phyloP scores from a whole-genome alignment of 176 grass and related monocot genomes.

The Aegilops tauschii region DNA sequence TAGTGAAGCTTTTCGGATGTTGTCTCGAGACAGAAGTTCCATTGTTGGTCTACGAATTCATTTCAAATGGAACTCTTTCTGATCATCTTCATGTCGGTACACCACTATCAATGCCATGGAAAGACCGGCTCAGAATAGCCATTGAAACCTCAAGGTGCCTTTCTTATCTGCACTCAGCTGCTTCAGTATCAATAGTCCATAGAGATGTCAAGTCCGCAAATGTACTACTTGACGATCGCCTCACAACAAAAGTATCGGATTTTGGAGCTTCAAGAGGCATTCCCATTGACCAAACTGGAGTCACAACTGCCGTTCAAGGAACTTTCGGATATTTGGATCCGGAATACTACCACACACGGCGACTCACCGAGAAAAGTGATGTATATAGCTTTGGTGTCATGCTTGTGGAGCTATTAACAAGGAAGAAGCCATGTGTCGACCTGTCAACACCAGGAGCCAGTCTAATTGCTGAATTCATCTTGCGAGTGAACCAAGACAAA shows the following conservation, averaged over 20 bases:
- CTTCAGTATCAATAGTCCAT: slow-evolving; percentile 34
- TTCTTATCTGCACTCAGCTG: slow-evolving; percentile 25
- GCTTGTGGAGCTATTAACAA: slow-evolving; percentile 43
- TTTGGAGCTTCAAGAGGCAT: slow-evolving; percentile 53
- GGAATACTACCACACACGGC: slow-evolving; percentile 38
- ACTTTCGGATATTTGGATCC: slow-evolving; percentile 50
- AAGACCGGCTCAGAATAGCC: slow-evolving; percentile 36
- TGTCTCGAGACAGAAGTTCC: too few relatives aligned
- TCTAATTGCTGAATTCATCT: slow-evolving; percentile 7
- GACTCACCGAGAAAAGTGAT: slow-evolving; percentile 48
- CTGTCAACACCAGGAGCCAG: not conserved
- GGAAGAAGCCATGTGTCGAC: not conserved
- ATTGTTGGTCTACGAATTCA: too few relatives aligned
- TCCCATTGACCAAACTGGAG: slow-evolving; percentile 28
- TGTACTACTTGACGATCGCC: slow-evolving; percentile 30
- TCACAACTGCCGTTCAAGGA: slow-evolving; percentile 43
- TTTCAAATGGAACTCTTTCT: slow-evolving; percentile 46
- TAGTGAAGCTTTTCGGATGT: too few relatives aligned
- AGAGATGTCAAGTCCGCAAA: slow-evolving; percentile 47
- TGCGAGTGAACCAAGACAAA: not conserved
- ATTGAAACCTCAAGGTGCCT: slow-evolving; percentile 33
- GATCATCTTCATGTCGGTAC: slow-evolving; percentile 20
- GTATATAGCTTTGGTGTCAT: slow-evolving; percentile 49
- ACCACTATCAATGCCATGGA: slow-evolving; percentile 20
- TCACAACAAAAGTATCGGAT: slow-evolving; percentile 36